Base-by-base conservation (phyloP, 1,139 yeast species). In the Kazachstania sp. region DNA sequence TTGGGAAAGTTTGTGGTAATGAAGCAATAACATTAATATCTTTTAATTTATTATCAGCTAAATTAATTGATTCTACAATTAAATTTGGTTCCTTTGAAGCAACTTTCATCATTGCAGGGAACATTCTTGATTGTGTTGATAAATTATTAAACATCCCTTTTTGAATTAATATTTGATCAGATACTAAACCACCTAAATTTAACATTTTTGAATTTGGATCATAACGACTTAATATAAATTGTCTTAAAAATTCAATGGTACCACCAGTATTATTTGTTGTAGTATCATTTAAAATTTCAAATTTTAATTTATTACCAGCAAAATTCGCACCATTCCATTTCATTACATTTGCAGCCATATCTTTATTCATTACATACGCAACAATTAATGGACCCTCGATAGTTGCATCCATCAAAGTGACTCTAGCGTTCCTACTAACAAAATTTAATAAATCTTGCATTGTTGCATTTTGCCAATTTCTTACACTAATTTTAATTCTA, bases 91-190 rank as follows among this genome's bases (percentile, higher is more conserved):
- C 71, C 45, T 72, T 71, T 1, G 69, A 63, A 1, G 96, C 95
- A 18, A 94, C 69, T 62, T 85, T 87, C 87, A 92, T 81, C 54
- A 92, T 70, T 0, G 98, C 98, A 3, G 90, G 86, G 65, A 92
- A 88, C 75, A 90, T 82, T 64, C 90, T 90, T 15, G 94, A 76
- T 44, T 81, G 75, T 7, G 79, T 73, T 4, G 73, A 64, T 0
- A 80, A 70, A 16, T 77, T 70, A 23, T 78, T 74, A 55, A 88
- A 80, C 48, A 87, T 71, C 0, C 96, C 95, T 52, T 75, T 75
- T 16, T 75, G 69, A 18, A 68, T 68, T 43, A 92, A 70, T 15
- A 67, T 72, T 29, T 78, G 82, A 61, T 92, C 97, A 45, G 74
- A 75, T 50, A 77, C 75, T 59, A 88, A 78, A 46, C 71, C 71